Conservation (phyloP, 1,139 yeast genomes). For the Ogataea hybrid region DNA sequence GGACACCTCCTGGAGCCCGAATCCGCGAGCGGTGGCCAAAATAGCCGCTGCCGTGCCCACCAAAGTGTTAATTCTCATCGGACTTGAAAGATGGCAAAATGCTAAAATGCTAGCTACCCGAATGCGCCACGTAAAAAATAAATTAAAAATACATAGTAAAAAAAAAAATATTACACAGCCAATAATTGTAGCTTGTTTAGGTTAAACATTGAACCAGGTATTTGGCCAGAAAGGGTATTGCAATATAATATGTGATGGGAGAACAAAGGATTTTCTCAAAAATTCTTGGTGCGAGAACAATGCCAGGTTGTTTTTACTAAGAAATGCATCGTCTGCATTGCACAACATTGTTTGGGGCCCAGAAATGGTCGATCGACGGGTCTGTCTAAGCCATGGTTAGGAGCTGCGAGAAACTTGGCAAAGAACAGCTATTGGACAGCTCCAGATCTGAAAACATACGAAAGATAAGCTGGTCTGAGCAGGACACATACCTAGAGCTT, state of each 20-base stretch:
- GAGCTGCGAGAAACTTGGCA: background rate
- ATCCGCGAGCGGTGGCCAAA: conserved; percentile 5
- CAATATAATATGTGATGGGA: no score
- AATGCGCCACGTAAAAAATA: no score
- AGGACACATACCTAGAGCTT: no score
- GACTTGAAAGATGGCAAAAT: background rate
- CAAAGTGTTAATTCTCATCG: conserved; percentile 4
- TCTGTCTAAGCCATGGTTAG: background rate
- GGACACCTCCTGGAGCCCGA: conserved; percentile 16
- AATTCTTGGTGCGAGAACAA: no score
- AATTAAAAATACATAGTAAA: no score
- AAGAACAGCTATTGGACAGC: background rate
- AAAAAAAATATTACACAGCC: background rate
- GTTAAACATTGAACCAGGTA: background rate
- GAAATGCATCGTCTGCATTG: no score
- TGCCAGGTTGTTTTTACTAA: no score
- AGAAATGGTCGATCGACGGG: background rate
- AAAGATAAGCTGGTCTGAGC: no score
- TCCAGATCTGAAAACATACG: no score
- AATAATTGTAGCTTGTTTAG: background rate
- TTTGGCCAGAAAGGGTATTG: no score
- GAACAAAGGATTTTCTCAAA: no score
- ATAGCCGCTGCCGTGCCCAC: background rate
- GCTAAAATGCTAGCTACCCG: background rate
- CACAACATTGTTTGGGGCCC: no score